A percentile compares a stretch with the other conserved stretches of the same genome.
These are phyloP conservation scores for Isochrysis galbana DNA, from an alignment of 78 protist species.

Conservation along the genomic window DNA sequence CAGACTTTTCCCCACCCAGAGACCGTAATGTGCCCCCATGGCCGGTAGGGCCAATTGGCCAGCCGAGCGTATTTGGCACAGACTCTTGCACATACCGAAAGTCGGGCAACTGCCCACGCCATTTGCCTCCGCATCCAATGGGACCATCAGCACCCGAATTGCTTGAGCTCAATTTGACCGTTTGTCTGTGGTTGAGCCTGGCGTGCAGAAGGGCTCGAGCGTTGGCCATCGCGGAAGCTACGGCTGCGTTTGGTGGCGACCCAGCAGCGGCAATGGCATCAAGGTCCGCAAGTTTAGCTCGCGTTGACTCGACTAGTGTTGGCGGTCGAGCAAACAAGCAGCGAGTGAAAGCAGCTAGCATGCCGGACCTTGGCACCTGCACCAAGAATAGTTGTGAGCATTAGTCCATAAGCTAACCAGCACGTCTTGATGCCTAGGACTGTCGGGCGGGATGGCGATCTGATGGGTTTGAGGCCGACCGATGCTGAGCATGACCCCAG, in stretches of 20 bases:
- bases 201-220: not conserved
- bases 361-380: too few species aligned
- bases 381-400: too few species aligned
- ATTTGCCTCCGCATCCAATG: not conserved
- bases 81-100: not conserved
- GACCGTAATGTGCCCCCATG: too few species aligned
- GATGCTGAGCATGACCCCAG: too few species aligned
- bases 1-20: too few species aligned
- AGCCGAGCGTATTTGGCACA: not conserved
- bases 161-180: not conserved
- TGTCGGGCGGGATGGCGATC: too few species aligned
- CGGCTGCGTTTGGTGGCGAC: not conserved
- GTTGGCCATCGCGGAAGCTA: not conserved
- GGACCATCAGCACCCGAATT: not conserved
- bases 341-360: too few species aligned
- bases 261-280: not conserved
- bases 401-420: too few species aligned
- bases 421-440: too few species aligned
- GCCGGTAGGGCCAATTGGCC: not conserved
- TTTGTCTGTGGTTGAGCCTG: too few species aligned
- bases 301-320: not conserved
- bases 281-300: not conserved
- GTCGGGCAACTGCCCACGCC: not conserved
- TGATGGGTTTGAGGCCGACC: too few species aligned
- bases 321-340: too few species aligned